Evolutionary conservation across 2,329 filamentous ascomycete genomes (phyloP).

Genomic region (Paecilomyces formosus): DNA sequence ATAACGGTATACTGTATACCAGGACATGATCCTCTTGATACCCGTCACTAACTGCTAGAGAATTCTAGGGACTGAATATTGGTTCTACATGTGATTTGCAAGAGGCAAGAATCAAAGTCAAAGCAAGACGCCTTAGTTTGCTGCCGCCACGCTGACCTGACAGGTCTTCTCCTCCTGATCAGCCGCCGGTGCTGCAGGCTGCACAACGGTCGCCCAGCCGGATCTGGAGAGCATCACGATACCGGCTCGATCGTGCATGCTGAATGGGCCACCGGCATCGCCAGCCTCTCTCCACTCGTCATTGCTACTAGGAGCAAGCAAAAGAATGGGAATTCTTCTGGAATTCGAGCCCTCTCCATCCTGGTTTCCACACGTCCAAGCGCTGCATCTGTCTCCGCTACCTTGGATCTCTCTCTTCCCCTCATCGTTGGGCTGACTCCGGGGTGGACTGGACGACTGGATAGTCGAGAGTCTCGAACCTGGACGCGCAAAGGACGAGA

Average conservation of each 20-base stretch:
- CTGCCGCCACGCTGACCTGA: background rate
- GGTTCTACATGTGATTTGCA: too few relatives aligned
- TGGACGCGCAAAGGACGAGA: too few relatives aligned
- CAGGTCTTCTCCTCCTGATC: constrained; percentile 1
- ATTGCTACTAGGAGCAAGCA: background rate
- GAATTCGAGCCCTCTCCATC: background rate
- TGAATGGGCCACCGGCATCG: background rate
- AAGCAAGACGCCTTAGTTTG: background rate
- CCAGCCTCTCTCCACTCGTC: background rate
- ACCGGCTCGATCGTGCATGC: background rate
- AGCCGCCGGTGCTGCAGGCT: background rate
- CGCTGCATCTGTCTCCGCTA: background rate
- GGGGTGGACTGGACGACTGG: background rate
- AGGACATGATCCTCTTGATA: background rate
- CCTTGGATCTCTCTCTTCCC: background rate
- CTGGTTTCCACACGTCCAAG: background rate
- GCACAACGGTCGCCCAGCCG: background rate
- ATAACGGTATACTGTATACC: background rate
- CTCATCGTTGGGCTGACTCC: background rate
- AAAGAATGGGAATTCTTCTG: background rate
- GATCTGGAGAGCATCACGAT: background rate
- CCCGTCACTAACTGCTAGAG: too few relatives aligned
- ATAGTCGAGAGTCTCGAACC: too few relatives aligned
- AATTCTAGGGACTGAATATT: too few relatives aligned
- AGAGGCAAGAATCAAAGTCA: too few relatives aligned